These are phyloP conservation scores for Amanita rubescens DNA, from an alignment of 768 basidiomycete species.

Conservation along the genomic window DNA sequence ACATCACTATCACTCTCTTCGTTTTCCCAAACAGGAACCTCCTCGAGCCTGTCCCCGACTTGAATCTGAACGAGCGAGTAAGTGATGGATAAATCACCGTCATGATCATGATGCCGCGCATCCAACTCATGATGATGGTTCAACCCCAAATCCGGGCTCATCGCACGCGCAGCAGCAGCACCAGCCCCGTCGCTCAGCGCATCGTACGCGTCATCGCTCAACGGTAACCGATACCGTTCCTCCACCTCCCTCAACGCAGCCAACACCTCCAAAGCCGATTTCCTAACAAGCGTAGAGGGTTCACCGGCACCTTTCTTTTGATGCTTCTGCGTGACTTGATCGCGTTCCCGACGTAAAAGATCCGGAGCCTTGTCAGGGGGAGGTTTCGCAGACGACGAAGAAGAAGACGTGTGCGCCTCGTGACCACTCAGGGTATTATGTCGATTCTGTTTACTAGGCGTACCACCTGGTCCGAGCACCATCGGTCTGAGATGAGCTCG, in stretches of 20 bases:
- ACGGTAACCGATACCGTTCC: conserved; percentile 65
- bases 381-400: too few relatives aligned
- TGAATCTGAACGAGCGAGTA: conserved; percentile 51
- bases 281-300: conserved; percentile 63
- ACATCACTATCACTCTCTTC: conserved; percentile 42
- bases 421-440: background rate
- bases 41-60: conserved; percentile 56
- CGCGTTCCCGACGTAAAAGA: too few relatives aligned
- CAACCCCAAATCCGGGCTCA: conserved; percentile 29
- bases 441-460: conserved; percentile 27
- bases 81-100: conserved; percentile 52
- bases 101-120: conserved; percentile 16
- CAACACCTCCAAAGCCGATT: conserved; percentile 78
- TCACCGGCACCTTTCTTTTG: conserved; percentile 22
- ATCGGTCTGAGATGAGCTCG: conserved; percentile 53
- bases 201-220: conserved; percentile 79
- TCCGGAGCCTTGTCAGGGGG: too few relatives aligned
- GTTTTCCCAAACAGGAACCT: conserved; percentile 79
- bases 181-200: conserved; percentile 62
- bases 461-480: conserved; percentile 20
- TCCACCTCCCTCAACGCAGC: conserved; percentile 74
- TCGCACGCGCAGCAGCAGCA: conserved; percentile 40
- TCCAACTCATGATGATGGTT: background rate
- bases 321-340: too few relatives aligned
- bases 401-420: too few relatives aligned